These are phyloP conservation scores for Zizania latifolia DNA, from an alignment of 176 grass and related monocot species.

Conservation along the genomic window DNA sequence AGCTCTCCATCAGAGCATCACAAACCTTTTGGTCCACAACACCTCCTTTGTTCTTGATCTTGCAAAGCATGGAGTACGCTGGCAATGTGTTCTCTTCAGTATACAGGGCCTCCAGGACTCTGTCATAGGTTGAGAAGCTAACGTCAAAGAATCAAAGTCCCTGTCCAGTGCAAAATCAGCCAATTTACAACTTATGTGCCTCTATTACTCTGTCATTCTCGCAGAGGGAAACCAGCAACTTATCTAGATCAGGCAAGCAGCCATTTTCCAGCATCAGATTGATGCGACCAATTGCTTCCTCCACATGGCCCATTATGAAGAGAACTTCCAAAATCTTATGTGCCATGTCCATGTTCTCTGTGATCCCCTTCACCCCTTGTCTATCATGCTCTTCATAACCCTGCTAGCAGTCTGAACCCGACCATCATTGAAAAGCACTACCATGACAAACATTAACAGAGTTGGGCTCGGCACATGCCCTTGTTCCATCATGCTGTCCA, in stretches of 20 bases:
- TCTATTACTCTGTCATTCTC: conserved; percentile 70
- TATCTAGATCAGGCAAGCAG: conserved; percentile 69
- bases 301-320: conserved; percentile 82
- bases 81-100: conserved; percentile 65
- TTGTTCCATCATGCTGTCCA: conserved; percentile 92
- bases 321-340: conserved; percentile 76
- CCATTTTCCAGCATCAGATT: conserved; percentile 69
- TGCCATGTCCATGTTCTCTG: conserved; percentile 73
- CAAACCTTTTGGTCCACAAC: conserved; percentile 66
- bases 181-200: conserved; percentile 75
- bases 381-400: conserved; percentile 93
- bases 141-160: conserved; percentile 63
- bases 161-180: conserved; percentile 72
- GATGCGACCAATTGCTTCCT: conserved; percentile 75
- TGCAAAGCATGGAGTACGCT: conserved; percentile 84
- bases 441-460: conserved; percentile 81
- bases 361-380: conserved; percentile 80
- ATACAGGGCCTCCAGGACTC: conserved; percentile 68
- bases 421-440: conserved; percentile 49
- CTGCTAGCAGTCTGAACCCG: conserved; percentile 79
- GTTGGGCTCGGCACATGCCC: conserved; percentile 65
- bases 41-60: conserved; percentile 92
- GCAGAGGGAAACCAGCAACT: conserved; percentile 52
- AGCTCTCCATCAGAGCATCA: conserved; percentile 58
- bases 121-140: conserved; percentile 74